Base-by-base conservation (phyloP, 768 basidiomycete genomes). In the Candolleomyces efflorescens region DNA sequence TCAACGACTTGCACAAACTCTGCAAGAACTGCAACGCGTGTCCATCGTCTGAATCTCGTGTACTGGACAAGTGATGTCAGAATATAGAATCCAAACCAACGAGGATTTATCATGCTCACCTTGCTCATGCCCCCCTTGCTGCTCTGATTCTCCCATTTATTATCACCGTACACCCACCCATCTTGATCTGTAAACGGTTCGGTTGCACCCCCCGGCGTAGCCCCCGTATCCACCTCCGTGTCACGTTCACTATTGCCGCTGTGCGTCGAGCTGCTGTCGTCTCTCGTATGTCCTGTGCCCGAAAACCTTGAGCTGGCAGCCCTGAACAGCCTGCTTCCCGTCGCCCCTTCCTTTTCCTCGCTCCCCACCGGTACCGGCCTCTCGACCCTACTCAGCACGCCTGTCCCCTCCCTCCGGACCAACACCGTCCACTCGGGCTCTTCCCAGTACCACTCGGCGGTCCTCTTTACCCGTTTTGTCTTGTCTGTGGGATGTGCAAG, bases 91-190 rank as follows among this genome's bases (percentile, higher is more conserved):
- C 2, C 23, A 27, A 36, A n/a, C 17, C 39, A 32, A 20, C 38
- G 18, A 59, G 17, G 24, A n/a, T 11, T 23, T 37, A 7, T 23
- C 27, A 27, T 23, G 23, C 73, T 44, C 43, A 86, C 87, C 77
- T 94, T 94, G 69, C 94, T 90, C 74, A 95, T 82, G 5, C 92
- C 92, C 49, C 92, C 91, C 63, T 86, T 89, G 55, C 76, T 75
- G 54, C 84, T 86, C 46, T 81, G 77, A 18, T 75, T 80, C 67
- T 97, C 94, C 94, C 94, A 98, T 69, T 97, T 96, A 69, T 98
- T 98, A 63, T 95, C 94, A 2, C 86, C 89, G 65, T 94, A 97
- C 5, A 94, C 81, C 94, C 94, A 98, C 3, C 94, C 94, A 59
- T 95, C 92, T 3, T 78, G 67, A 67, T 98, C 94, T 1, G 94